phyloP scores from a whole-genome alignment of 352 stramenopile species.

The Pythium aphanidermatum region DNA sequence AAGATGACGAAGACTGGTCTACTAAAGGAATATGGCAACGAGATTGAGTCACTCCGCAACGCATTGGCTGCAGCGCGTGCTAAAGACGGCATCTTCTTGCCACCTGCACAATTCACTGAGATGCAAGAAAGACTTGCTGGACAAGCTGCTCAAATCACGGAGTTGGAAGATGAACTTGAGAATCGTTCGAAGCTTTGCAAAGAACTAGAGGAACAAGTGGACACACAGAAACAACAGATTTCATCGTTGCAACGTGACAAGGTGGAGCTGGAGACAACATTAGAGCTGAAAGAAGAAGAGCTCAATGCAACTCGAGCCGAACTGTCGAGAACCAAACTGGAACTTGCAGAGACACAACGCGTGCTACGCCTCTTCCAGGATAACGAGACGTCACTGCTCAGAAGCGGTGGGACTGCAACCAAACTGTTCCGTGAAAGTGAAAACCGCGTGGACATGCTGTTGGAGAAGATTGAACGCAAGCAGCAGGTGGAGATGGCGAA shows the following conservation, averaged over 20 bases:
- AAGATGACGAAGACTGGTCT: conserved; percentile 87
- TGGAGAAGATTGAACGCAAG: conserved; percentile 57
- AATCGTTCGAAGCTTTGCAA: conserved; percentile 47
- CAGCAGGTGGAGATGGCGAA: conserved; percentile 42
- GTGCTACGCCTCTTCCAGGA: conserved; percentile 38
- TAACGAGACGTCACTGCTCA: conserved; percentile 54
- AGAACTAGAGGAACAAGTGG: conserved; percentile 64
- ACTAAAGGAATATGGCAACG: conserved; percentile 88
- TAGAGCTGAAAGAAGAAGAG: conserved; percentile 15
- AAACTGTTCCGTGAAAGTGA: conserved; percentile 59
- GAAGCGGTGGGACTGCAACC: conserved; percentile 38
- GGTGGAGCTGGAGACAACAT: conserved; percentile 18
- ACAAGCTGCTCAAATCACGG: conserved; percentile 63
- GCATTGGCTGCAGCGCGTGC: conserved; percentile 75
- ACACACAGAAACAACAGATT: conserved; percentile 44
- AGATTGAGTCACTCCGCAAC: conserved; percentile 85
- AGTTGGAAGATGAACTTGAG: conserved; percentile 82
- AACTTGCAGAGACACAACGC: conserved; percentile 27
- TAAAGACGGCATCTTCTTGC: conserved; percentile 92
- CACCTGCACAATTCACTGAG: conserved; percentile 85
- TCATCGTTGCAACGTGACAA: conserved; percentile 43
- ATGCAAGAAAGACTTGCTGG: conserved; percentile 84
- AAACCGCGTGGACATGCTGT: conserved; percentile 30
- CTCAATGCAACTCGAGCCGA: no score
- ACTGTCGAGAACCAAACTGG: conserved; percentile 32